Evolutionary conservation across 495 filamentous ascomycete genomes (phyloP), one percentile per base, ranked within the genome.

Genomic region (Tuber brumale): DNA sequence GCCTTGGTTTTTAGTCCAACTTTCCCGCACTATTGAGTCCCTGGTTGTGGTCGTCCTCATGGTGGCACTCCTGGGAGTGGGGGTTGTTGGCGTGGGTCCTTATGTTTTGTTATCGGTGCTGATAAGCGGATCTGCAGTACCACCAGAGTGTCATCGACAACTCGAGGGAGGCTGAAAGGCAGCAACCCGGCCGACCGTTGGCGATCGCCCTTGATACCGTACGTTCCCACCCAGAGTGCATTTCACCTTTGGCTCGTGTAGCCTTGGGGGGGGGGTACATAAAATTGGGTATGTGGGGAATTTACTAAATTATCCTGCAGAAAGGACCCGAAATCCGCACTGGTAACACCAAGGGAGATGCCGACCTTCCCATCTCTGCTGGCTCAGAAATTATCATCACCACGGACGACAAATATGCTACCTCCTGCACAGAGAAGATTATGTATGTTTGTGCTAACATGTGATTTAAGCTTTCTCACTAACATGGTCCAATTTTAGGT

Each of bases 281-380:
- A 3, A n/a, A 61, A 61, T 61, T 16, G 9, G 10, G 57, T 35
- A 2, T 66, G 14, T 35, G n/a, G 27, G 27, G 5, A 27, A 10
- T 71, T 72, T 73, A 31, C 79, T 80, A 69, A 74, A 42, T 31
- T 70, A 39, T 70, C 31, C 14, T 80, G 72, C 77, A 90, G 88
- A 99, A 99, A 90, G 95, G 95, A 72, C 95, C 95, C 44, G 95
- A 99, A 89, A 99, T 99, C 85, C 90, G 95, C 81, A 99, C 96
- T 57, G 95, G 95, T 79, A 94, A 97, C 87, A 99, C 95, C 70
- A 86, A 87, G 77, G 90, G 85, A 77, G 95, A 97, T 84, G 89
- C 85, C 80, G 95, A 99, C 82, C 89, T 95, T 77, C 94, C 95
- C 70, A 95, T 99, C 85, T 85, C 89, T 78, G 89, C 90, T 61